phyloP scores from a whole-genome alignment of 2,329 filamentous ascomycete genomes.

The Hypoxylon sp. region DNA sequence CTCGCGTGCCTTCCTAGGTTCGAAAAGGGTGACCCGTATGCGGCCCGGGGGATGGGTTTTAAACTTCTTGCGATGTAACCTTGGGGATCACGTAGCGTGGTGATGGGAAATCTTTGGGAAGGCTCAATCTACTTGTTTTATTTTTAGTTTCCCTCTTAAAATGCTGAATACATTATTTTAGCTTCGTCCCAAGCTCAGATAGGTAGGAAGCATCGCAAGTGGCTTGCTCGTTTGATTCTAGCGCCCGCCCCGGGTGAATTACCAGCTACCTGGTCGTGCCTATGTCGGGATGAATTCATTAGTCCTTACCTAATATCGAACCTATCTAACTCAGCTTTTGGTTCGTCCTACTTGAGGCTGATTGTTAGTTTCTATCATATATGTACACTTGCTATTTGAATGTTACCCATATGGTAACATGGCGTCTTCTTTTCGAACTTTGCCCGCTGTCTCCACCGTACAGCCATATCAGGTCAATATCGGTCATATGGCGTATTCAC shows the following conservation, averaged over 20 bases:
- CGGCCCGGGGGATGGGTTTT: constrained; percentile 20
- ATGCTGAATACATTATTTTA: constrained; percentile 19
- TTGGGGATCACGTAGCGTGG: constrained; percentile 10
- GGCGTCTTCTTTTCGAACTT: neutral
- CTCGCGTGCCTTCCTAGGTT: constrained; percentile 17
- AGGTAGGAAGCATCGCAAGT: constrained; percentile 20
- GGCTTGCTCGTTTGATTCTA: constrained; percentile 35
- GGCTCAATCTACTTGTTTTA: constrained; percentile 9
- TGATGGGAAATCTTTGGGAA: constrained; percentile 4
- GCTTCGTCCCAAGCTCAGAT: constrained; percentile 32
- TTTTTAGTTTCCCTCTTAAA: constrained; percentile 6
- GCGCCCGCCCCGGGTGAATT: constrained; percentile 13
- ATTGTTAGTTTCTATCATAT: neutral
- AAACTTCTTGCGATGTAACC: constrained; percentile 32
- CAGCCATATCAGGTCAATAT: neutral
- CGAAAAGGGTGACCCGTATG: constrained; percentile 18
- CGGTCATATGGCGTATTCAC: neutral
- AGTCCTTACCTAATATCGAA: constrained; percentile 1
- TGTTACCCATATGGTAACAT: neutral
- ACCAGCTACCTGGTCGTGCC: neutral
- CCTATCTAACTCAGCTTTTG: constrained; percentile 10
- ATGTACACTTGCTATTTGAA: neutral
- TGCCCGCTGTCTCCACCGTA: neutral
- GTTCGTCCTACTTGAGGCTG: constrained; percentile 12
- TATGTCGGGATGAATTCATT: constrained; percentile 3